Evolutionary conservation across 805 yeast genomes (phyloP).

Genomic region (Teunomyces kruisii): DNA sequence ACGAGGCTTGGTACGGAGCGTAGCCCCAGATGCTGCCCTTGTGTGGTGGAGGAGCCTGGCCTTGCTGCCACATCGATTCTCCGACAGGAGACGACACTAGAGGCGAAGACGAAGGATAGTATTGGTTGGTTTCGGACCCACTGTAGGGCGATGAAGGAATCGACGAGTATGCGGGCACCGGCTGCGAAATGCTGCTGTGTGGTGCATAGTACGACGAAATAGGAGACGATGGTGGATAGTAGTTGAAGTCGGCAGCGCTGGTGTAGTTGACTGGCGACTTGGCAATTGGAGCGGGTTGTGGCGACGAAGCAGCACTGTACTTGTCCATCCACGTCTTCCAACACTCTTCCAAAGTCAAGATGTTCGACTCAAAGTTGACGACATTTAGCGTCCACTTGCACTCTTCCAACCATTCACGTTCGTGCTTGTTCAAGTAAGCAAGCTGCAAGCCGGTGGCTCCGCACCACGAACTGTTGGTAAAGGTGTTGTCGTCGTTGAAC

Average conservation of each 20-base stretch:
- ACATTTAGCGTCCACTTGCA: conserved; percentile 60
- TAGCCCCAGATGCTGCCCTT: conserved; percentile 27
- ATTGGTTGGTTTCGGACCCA: conserved; percentile 11
- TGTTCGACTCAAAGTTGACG: conserved; percentile 37
- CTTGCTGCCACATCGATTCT: conserved; percentile 4
- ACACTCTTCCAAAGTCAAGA: conserved; percentile 43
- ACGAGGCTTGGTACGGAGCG: conserved; percentile 11
- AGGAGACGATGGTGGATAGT: conserved; percentile 24
- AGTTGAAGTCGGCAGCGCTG: conserved; percentile 9
- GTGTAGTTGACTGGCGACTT: background rate
- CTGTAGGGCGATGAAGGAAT: conserved; percentile 3
- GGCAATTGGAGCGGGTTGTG: conserved; percentile 18
- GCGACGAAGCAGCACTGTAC: conserved; percentile 13
- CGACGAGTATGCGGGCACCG: conserved; percentile 1
- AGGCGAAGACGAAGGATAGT: conserved; percentile 22
- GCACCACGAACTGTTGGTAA: conserved; percentile 92
- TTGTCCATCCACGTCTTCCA: conserved; percentile 46
- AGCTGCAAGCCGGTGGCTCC: conserved; percentile 87
- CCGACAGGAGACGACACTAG: conserved; percentile 22
- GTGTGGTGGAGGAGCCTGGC: conserved; percentile 5
- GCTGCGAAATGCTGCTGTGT: background rate
- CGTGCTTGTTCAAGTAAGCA: conserved; percentile 59
- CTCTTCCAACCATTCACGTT: conserved; percentile 64
- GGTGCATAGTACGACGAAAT: conserved; percentile 18
- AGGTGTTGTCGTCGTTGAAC: conserved; percentile 94